Conservation (phyloP, 371 early-diverging fungal genomes). For the Mucor circinelloides region DNA sequence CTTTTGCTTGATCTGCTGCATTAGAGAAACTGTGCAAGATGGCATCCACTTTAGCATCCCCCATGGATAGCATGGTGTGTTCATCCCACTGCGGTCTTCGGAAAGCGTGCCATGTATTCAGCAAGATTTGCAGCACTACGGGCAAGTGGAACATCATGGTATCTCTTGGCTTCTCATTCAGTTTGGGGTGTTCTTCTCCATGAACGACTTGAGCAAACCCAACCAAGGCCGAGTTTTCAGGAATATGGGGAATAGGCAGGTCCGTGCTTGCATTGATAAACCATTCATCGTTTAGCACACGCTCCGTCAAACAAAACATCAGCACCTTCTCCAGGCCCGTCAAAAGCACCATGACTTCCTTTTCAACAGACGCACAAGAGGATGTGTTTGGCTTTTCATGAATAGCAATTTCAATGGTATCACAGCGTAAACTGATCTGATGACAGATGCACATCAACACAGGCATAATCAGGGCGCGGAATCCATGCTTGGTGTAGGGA, state of each 20-base stretch:
- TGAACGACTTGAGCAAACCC: conserved; percentile 40
- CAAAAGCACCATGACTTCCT: conserved; percentile 62
- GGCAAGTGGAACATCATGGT: conserved; percentile 56
- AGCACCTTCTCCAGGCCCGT: conserved; percentile 67
- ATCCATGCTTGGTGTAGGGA: conserved; percentile 63
- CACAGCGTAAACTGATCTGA: conserved; percentile 57
- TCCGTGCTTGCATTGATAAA: conserved; percentile 6
- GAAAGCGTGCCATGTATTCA: conserved; percentile 59
- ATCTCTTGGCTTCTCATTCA: conserved; percentile 43
- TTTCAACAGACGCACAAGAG: conserved; percentile 32
- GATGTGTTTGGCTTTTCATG: conserved; percentile 29
- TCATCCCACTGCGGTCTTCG: conserved; percentile 37
- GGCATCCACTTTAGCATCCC: conserved; percentile 43
- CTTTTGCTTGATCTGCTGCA: conserved; percentile 52
- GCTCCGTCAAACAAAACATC: conserved; percentile 63
- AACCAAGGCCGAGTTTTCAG: conserved; percentile 27
- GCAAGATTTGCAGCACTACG: conserved; percentile 52
- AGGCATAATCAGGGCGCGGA: conserved; percentile 63
- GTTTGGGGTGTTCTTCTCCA: conserved; percentile 19
- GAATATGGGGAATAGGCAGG: conserved; percentile 22
- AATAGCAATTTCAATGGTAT: conserved; percentile 31
- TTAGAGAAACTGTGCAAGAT: conserved; percentile 49
- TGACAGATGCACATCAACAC: conserved; percentile 67
- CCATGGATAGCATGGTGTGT: conserved; percentile 21
- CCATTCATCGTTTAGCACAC: conserved; percentile 41